These are phyloP conservation scores for Malania oleifera DNA, from an alignment of 164 flowering plant genomes.

Conservation along the genomic window DNA sequence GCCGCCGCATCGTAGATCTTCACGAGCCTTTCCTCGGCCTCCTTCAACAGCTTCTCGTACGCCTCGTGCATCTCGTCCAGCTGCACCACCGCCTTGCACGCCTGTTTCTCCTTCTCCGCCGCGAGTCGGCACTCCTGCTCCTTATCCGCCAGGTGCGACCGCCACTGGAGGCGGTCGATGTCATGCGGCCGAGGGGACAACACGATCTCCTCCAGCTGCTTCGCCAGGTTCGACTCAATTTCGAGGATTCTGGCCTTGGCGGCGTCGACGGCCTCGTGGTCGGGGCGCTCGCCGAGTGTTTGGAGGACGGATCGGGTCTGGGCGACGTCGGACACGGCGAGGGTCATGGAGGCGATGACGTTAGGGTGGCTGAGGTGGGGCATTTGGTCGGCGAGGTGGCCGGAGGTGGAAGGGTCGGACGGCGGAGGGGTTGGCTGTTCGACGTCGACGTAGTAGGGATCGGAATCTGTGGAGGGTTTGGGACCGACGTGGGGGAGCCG, in stretches of 20 bases:
- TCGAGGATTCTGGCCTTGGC: conserved; percentile 39
- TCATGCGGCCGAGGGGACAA: conserved; percentile 30
- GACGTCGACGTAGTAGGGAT: conserved; percentile 24
- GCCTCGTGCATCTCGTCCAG: conserved; percentile 86
- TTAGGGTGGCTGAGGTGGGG: conserved; percentile 39
- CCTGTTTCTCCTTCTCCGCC: conserved; percentile 54
- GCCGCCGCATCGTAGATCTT: conserved; percentile 50
- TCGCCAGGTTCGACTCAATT: conserved; percentile 32
- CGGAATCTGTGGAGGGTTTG: conserved; percentile 9
- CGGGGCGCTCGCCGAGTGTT: conserved; percentile 63
- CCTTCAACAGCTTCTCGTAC: conserved; percentile 61
- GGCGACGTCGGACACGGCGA: conserved; percentile 50
- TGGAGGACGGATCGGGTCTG: conserved; percentile 52
- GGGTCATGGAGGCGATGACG: conserved; percentile 38
- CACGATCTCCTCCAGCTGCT: conserved; percentile 43
- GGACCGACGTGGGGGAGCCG: conserved; percentile 28
- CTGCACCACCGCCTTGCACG: conserved; percentile 43
- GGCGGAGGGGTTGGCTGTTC: conserved; percentile 28
- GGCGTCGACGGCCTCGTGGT: conserved; percentile 55
- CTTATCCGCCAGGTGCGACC: conserved; percentile 31
- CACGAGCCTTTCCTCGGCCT: conserved; percentile 64
- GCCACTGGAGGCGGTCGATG: conserved; percentile 36
- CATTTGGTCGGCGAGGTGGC: conserved; percentile 20
- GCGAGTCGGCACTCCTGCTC: conserved; percentile 33
- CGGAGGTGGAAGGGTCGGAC: conserved; percentile 6